Evolutionary conservation across 2,329 filamentous ascomycete genomes (phyloP).

Genomic region (Hawksworthiomyces lignivorus): DNA sequence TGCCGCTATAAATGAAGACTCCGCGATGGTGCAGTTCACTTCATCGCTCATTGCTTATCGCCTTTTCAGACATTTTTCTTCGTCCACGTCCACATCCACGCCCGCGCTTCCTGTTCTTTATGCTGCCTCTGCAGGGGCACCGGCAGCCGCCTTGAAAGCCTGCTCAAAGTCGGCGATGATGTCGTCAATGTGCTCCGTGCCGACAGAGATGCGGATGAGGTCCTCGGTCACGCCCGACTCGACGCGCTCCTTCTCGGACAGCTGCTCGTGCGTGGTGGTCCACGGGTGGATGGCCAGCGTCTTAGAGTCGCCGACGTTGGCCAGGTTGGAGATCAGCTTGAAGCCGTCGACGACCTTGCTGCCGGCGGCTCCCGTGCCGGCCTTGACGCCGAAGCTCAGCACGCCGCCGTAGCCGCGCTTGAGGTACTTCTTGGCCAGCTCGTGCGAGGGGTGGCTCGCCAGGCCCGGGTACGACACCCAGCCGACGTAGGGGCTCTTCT

Average conservation of each 20-base stretch:
- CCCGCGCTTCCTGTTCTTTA: slow-evolving; percentile 7
- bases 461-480: slow-evolving; percentile 96
- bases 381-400: slow-evolving; percentile 87
- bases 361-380: slow-evolving; percentile 66
- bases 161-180: slow-evolving; percentile 95
- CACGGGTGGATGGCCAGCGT: slow-evolving; percentile 92
- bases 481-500: slow-evolving; percentile 72
- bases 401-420: slow-evolving; percentile 81
- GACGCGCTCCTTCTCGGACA: slow-evolving; percentile 71
- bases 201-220: slow-evolving; percentile 89
- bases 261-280: slow-evolving; percentile 91
- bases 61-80: too few relatives aligned
- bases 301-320: slow-evolving; percentile 94
- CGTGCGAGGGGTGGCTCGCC: slow-evolving; percentile 71
- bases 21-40: too few relatives aligned
- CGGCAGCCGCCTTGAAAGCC: slow-evolving; percentile 60
- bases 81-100: too few relatives aligned
- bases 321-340: slow-evolving; percentile 90
- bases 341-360: slow-evolving; percentile 87
- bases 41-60: too few relatives aligned
- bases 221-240: slow-evolving; percentile 82
- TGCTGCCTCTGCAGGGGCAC: slow-evolving; percentile 30
- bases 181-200: slow-evolving; percentile 94
- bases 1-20: too few relatives aligned
- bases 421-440: slow-evolving; percentile 79